phyloP scores from a whole-genome alignment of 441 rosid genomes.

The Flueggea neowawraea region DNA sequence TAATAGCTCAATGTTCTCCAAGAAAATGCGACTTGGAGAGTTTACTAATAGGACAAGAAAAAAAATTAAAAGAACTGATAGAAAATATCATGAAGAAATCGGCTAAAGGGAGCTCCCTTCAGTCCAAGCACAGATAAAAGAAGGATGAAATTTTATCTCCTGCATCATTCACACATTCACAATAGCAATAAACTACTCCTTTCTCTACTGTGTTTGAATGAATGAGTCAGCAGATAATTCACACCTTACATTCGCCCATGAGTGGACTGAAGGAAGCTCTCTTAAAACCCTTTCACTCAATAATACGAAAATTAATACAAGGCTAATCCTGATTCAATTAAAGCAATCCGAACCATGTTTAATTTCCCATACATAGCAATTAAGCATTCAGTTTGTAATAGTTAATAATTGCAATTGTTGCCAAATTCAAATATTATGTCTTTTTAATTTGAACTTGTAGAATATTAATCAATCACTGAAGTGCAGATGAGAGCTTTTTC shows the following conservation, averaged over 20 bases:
- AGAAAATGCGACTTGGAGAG: background rate
- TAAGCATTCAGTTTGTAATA: background rate
- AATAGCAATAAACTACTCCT: constrained; percentile 11
- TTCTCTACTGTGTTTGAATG: constrained; percentile 43
- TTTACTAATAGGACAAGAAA: background rate
- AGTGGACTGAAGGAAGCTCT: constrained; percentile 55
- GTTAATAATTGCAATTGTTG: background rate
- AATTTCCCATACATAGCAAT: background rate
- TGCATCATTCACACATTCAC: constrained; percentile 51
- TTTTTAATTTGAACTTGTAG: no score
- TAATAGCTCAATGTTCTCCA: background rate
- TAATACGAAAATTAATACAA: background rate
- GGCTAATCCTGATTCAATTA: no score
- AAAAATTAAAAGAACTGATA: background rate
- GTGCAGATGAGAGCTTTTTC: no score
- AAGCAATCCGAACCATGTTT: no score
- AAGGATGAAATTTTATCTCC: constrained; percentile 42
- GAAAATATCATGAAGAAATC: background rate
- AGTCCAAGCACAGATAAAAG: constrained; percentile 42
- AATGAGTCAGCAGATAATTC: constrained; percentile 53
- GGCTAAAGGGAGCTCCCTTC: constrained; percentile 47
- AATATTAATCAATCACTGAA: no score
- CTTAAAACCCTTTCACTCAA: constrained; percentile 17
- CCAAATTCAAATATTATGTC: no score
- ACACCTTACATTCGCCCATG: constrained; percentile 30